Evolutionary conservation across 257 asterid species (phyloP), one percentile per base, ranked within the genome.

Genomic region (Penstemon davidsonii): DNA sequence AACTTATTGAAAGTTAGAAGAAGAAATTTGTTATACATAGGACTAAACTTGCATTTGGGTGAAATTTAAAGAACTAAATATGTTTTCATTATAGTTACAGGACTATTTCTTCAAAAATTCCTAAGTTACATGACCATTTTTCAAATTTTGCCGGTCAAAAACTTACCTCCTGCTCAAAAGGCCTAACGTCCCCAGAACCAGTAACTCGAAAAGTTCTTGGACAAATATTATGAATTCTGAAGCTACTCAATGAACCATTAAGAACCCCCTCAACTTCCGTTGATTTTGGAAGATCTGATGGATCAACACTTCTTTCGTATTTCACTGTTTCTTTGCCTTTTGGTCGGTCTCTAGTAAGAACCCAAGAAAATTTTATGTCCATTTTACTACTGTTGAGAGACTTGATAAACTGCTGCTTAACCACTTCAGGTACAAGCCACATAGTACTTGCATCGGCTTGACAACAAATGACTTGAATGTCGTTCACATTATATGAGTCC

Each of bases 161-260:
- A 36, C 81, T 71, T 84, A 94, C 99, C 97, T 78, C 95, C 70
- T 78, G 88, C 62, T 91, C 97, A 18, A 88, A 73, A 79, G 92
- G 84, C 69, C 99, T 81, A 65, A 91, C 84, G 73, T 91, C 99
- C 71, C 99, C 99, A 3, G 97, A 91, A 76, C 99, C 99, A 70
- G 99, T 94, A 44, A 94, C 95, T 49, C 99, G 89, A 63, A 94
- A 83, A 68, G 83, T 81, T 79, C 96, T 88, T 53, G 97, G 91
- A 70, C 88, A 91, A 62, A 91, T 71, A 74, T 88, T 80, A 60
- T 46, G 58, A 66, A 91, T 82, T 77, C 91, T 78, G 68, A 94
- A 94, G 79, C 93, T 87, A 68, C 81, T 79, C 55, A 80, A 65
- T 41, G 95, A 77, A 67, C 99, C 99, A 76, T 91, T 90, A 44